These are phyloP conservation scores for Aspergillus olivimuriae DNA, from an alignment of 495 filamentous ascomycete genomes.

Conservation along the genomic window DNA sequence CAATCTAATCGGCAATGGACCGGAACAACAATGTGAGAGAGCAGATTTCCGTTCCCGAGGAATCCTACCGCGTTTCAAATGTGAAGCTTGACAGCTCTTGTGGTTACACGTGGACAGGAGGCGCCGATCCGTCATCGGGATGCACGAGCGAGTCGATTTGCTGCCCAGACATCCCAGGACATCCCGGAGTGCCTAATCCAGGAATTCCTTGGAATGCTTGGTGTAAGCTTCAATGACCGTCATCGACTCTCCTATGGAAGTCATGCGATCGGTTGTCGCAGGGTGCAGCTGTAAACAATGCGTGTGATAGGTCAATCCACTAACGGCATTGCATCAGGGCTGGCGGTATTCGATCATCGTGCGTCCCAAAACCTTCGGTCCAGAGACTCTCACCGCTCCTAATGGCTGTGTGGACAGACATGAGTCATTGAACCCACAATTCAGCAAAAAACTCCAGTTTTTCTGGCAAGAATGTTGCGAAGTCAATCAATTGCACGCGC, in stretches of 20 bases:
- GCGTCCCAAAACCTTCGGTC: background rate
- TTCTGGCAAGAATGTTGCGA: no score
- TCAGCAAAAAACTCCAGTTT: no score
- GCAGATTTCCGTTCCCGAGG: background rate
- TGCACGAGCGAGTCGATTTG: background rate
- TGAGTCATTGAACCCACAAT: no score
- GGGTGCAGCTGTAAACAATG: background rate
- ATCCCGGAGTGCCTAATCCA: no score
- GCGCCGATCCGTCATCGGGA: background rate
- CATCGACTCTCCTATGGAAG: background rate
- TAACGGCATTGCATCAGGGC: background rate
- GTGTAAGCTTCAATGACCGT: background rate
- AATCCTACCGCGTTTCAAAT: background rate
- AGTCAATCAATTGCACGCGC: no score
- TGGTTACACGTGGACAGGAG: slow-evolving; percentile 3
- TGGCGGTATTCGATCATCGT: background rate
- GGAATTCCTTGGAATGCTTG: no score
- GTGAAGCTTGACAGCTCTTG: slow-evolving; percentile 1
- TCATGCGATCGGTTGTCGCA: background rate
- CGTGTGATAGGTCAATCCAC: background rate
- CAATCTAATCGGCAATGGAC: background rate
- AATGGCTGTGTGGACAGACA: no score
- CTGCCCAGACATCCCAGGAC: slow-evolving; percentile 1
- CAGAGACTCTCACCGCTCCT: background rate
- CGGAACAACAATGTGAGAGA: background rate